These are phyloP conservation scores for Fusarium multiceps DNA, from an alignment of 2,329 filamentous ascomycete species.

Conservation along the genomic window DNA sequence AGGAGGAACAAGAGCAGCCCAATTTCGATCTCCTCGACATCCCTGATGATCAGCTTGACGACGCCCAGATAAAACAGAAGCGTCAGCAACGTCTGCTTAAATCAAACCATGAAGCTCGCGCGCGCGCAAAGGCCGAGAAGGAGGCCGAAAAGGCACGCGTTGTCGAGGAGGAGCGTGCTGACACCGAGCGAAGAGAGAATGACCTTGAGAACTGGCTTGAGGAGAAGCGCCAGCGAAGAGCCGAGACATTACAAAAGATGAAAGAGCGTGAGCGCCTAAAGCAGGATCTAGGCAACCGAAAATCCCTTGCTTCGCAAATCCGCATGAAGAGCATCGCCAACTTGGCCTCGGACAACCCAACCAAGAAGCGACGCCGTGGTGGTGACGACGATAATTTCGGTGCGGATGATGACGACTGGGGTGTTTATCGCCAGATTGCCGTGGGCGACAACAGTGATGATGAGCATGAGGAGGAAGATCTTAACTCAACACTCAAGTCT, in stretches of 20 bases:
- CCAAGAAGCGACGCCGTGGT: conserved; percentile 84
- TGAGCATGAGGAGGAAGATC: conserved; percentile 91
- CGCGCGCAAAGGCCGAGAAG: conserved; percentile 95
- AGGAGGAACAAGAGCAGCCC: conserved; percentile 83
- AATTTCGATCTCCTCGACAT: conserved; percentile 90
- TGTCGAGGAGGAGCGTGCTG: conserved; percentile 84
- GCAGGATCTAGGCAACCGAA: conserved; percentile 94
- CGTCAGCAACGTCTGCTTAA: conserved; percentile 92
- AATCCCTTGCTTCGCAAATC: conserved; percentile 94
- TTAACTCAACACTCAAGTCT: conserved; percentile 75
- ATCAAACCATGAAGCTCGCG: conserved; percentile 91
- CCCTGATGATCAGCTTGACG: conserved; percentile 92
- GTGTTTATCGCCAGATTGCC: conserved; percentile 92
- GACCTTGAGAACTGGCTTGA: conserved; percentile 89
- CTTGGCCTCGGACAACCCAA: conserved; percentile 87
- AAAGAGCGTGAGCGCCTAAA: conserved; percentile 94
- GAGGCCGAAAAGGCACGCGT: conserved; percentile 88
- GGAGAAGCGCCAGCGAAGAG: conserved; percentile 80
- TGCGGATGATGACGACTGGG: conserved; percentile 97
- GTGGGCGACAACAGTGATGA: conserved; percentile 86
- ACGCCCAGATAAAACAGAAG: conserved; percentile 91
- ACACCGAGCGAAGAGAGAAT: conserved; percentile 84
- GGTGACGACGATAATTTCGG: conserved; percentile 97
- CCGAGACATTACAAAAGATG: conserved; percentile 79
- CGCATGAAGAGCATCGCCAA: conserved; percentile 99